Percentiles rank a stretch among this genome's conserved stretches.
phyloP scores from a whole-genome alignment of 2,329 filamentous ascomycete species.

The Ustilaginoidea virens region DNA sequence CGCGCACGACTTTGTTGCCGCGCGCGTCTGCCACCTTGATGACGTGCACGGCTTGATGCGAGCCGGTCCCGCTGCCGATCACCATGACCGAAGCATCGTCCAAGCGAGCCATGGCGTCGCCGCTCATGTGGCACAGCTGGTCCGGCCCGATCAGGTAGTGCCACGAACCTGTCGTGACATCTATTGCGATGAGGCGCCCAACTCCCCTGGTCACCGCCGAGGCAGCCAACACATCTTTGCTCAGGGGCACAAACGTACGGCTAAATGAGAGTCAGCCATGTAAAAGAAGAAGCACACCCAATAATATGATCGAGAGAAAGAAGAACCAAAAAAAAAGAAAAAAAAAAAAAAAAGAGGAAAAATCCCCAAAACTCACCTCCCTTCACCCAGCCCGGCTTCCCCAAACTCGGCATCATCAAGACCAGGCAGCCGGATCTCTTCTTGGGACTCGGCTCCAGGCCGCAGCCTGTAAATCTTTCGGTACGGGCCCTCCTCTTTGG shows the following conservation, averaged over 20 bases:
- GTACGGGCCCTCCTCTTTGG: slow-evolving; percentile 28
- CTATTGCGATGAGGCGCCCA: slow-evolving; percentile 20
- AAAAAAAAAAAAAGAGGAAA: too few relatives aligned
- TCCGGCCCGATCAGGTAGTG: slow-evolving; percentile 14
- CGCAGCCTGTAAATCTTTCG: slow-evolving; percentile 29
- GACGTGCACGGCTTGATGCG: slow-evolving; percentile 19
- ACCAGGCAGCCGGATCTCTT: slow-evolving; percentile 18
- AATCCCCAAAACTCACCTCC: slow-evolving; percentile 16
- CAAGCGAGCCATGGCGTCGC: slow-evolving; percentile 19
- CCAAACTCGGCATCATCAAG: slow-evolving; percentile 27
- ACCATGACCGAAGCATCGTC: slow-evolving; percentile 21
- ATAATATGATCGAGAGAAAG: too few relatives aligned
- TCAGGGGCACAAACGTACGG: slow-evolving; percentile 24
- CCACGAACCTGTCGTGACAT: slow-evolving; percentile 18
- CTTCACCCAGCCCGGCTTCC: slow-evolving; percentile 15
- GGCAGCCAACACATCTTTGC: slow-evolving; percentile 18
- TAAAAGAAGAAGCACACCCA: too few relatives aligned
- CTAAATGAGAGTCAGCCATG: slow-evolving; percentile 11
- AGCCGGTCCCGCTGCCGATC: slow-evolving; percentile 18
- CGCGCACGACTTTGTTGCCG: slow-evolving; percentile 15
- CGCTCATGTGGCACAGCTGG: slow-evolving; percentile 16
- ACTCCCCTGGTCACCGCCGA: slow-evolving; percentile 16
- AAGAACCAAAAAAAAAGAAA: too few relatives aligned
- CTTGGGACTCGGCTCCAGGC: slow-evolving; percentile 11
- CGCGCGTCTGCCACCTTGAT: slow-evolving; percentile 14